A percentile compares a stretch with the other conserved stretches of the same genome.
phyloP scores from a whole-genome alignment of 345 rosid genomes.

The Eucalyptus erythrocorys region DNA sequence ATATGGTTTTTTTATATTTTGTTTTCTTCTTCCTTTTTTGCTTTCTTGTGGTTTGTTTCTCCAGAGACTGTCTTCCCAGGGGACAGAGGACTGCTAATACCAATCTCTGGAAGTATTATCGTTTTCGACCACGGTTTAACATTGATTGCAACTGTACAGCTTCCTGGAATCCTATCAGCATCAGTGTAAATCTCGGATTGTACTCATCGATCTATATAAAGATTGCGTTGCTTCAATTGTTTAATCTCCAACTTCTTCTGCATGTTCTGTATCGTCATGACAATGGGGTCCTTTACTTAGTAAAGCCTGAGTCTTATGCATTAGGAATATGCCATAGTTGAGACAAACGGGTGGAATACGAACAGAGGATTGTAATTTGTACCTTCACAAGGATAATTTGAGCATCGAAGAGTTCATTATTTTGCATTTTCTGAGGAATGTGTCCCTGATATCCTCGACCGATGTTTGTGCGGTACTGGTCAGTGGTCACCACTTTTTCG shows the following conservation, averaged over 20 bases:
- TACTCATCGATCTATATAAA: neutral
- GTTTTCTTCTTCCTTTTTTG: neutral
- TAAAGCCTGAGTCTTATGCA: neutral
- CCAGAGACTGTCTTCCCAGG: neutral
- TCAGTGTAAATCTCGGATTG: neutral
- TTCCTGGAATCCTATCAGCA: neutral
- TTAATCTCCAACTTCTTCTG: neutral
- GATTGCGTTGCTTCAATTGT: neutral
- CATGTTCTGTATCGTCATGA: neutral
- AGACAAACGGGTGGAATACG: neutral
- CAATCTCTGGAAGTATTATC: neutral
- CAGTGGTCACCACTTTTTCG: neutral
- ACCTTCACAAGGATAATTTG: neutral
- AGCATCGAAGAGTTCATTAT: neutral
- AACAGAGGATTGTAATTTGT: neutral
- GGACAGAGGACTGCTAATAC: neutral
- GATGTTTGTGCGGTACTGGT: neutral
- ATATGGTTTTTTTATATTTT: neutral
- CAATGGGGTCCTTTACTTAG: neutral
- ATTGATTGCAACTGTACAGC: neutral
- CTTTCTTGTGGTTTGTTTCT: neutral
- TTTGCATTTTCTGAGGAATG: neutral
- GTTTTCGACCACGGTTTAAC: neutral
- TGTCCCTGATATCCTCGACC: neutral
- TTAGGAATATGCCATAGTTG: neutral